phyloP scores from a whole-genome alignment of 169 alveolate species.

The Plasmodium gonderi region DNA sequence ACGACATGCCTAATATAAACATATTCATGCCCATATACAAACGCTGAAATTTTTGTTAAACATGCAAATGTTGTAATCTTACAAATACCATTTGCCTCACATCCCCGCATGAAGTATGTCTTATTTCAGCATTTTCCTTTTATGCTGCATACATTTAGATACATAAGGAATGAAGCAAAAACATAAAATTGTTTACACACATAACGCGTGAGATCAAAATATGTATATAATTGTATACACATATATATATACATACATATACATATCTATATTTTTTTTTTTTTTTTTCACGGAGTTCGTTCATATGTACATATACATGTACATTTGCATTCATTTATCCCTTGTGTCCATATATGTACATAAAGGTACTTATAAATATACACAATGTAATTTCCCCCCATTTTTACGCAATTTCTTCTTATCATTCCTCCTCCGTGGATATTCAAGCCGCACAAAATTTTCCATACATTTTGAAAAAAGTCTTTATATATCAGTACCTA shows the following conservation, averaged over 20 bases:
- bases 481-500: background rate
- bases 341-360: background rate
- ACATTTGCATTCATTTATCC: no score
- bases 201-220: background rate
- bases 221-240: constrained; percentile 11
- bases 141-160: constrained; percentile 14
- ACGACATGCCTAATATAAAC: background rate
- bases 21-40: background rate
- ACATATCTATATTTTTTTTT: background rate
- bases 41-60: constrained; percentile 24
- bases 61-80: constrained; percentile 7
- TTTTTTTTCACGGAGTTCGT: background rate
- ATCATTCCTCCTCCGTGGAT: background rate
- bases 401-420: background rate
- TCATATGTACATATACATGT: background rate
- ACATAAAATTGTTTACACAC: background rate
- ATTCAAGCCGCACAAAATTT: background rate
- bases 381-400: background rate
- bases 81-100: background rate
- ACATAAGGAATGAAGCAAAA: constrained; percentile 9
- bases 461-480: background rate
- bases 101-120: constrained; percentile 8
- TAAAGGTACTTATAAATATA: no score
- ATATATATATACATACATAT: background rate
- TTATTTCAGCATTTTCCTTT: constrained; percentile 13